Evolutionary conservation across 257 asterid species (phyloP).

Genomic region (Solanum phureja): DNA sequence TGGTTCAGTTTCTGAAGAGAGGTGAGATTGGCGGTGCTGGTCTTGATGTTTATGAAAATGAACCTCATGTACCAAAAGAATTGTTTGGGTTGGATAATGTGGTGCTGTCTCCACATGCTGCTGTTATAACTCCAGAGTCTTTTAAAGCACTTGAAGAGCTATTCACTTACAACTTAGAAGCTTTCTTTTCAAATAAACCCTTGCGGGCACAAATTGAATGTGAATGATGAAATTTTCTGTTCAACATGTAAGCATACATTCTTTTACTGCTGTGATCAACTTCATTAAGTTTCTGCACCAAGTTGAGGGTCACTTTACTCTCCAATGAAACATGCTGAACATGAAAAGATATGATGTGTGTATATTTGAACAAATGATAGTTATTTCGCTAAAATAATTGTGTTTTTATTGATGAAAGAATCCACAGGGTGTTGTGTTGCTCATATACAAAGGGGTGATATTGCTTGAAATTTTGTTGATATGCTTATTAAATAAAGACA

Average conservation of each 20-base stretch:
- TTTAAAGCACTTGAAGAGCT: conserved; percentile 16
- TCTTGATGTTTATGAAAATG: conserved; percentile 64
- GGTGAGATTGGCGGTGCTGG: conserved; percentile 74
- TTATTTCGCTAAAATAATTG: background rate
- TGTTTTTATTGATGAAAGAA: background rate
- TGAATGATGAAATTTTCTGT: background rate
- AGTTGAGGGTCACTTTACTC: background rate
- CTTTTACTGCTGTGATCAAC: background rate
- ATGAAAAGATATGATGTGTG: background rate
- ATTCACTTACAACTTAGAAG: conserved; percentile 33
- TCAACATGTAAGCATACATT: background rate
- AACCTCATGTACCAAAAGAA: conserved; percentile 52
- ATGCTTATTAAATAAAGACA: background rate
- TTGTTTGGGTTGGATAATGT: conserved; percentile 46
- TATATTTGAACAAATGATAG: background rate
- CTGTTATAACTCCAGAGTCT: conserved; percentile 32
- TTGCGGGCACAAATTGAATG: conserved; percentile 28
- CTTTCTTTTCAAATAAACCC: conserved; percentile 48
- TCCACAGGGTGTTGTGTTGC: background rate
- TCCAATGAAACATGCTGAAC: background rate
- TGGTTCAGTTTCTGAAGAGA: conserved; percentile 36
- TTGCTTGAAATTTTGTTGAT: background rate
- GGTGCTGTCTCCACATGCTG: conserved; percentile 55
- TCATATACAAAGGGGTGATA: background rate
- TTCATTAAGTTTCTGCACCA: background rate